Conservation (phyloP, 2,329 filamentous ascomycete genomes). For the Diaporthe citriasiana region DNA sequence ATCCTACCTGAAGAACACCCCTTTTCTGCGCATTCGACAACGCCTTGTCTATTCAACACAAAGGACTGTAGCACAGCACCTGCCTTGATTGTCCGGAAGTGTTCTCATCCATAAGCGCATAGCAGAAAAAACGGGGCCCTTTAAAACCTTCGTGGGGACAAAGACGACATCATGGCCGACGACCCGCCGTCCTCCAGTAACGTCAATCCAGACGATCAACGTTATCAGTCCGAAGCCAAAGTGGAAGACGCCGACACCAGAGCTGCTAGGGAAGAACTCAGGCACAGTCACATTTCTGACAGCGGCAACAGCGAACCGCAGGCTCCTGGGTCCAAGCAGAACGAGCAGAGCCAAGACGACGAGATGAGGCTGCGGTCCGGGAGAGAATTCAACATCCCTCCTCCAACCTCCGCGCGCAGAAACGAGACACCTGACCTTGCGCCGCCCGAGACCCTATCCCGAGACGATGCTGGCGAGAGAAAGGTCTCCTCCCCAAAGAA, state of each 20-base stretch:
- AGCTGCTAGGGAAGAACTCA: conserved; percentile 74
- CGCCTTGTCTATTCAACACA: conserved; percentile 32
- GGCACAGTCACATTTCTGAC: conserved; percentile 74
- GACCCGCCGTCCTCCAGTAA: conserved; percentile 23
- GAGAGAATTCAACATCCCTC: conserved; percentile 48
- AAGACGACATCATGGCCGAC: conserved; percentile 39
- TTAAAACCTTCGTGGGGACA: conserved; percentile 26
- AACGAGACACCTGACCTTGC: conserved; percentile 52
- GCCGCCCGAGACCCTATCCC: conserved; percentile 50
- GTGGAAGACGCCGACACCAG: conserved; percentile 75
- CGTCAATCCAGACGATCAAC: conserved; percentile 52
- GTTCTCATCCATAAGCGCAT: conserved; percentile 1
- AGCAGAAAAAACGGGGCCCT: conserved; percentile 4
- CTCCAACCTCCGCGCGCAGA: conserved; percentile 46
- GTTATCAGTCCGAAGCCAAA: conserved; percentile 53
- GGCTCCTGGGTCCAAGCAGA: conserved; percentile 39
- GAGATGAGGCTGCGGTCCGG: conserved; percentile 42
- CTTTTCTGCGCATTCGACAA: conserved; percentile 2
- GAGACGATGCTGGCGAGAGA: conserved; percentile 61
- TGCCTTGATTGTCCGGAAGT: conserved; percentile 21
- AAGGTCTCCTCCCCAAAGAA: conserved; percentile 74
- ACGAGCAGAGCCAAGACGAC: conserved; percentile 46
- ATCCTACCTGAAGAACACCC: conserved; percentile 15
- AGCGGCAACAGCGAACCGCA: conserved; percentile 44
- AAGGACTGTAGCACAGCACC: conserved; percentile 10